Base-by-base conservation (phyloP, 345 rosid species). In the Sonneratia caseolaris region DNA sequence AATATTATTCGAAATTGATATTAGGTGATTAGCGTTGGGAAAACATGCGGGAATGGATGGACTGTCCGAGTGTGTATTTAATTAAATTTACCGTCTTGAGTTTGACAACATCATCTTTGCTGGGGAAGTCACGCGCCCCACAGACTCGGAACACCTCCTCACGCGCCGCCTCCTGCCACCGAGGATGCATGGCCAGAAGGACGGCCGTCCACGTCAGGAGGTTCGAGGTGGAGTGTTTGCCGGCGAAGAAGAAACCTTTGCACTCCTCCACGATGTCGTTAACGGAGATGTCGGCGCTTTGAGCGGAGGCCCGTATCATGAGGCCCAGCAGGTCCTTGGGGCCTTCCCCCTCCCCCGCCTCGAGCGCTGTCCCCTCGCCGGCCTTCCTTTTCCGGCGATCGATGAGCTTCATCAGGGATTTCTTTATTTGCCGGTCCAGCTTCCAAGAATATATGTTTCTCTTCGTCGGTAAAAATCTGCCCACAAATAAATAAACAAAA, bases 211-310 rank as follows among this genome's bases (percentile, higher is more conserved):
- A 91, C 79, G 96, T 91, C 82, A 87, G 86, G 82, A 94, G 37
- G 73, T 84, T 88, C 36, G 97, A 82, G 22, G 97, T 88, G 79
- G 98, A 89, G 76, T 86, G 96, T 74, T 94, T 90, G 47, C 98
- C 97, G 57, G 98, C 96, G 61, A 94, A 91, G 83, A 94, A 91
- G 75, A 94, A 94, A 70, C 88, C 87, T 75, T 91, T 90, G 81
- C 98, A 94, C 75, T 94, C 96, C 76, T 91, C 97, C 59, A 94
- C 85, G 53, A 70, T 80, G 80, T 45, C 78, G 57, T 71, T 67
- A 15, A 66, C 45, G 36, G 74, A 64, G 70, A 76, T 38, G 64
- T 13, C 69, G 73, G 68, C 4, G 74, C 53, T 68, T n/a, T 16
- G 37, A 72, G 22, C 43, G 78, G 79, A 88, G 40, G 87, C 89